Conservation (phyloP, 2,329 filamentous ascomycete genomes). For the Fusarium caatingaense region DNA sequence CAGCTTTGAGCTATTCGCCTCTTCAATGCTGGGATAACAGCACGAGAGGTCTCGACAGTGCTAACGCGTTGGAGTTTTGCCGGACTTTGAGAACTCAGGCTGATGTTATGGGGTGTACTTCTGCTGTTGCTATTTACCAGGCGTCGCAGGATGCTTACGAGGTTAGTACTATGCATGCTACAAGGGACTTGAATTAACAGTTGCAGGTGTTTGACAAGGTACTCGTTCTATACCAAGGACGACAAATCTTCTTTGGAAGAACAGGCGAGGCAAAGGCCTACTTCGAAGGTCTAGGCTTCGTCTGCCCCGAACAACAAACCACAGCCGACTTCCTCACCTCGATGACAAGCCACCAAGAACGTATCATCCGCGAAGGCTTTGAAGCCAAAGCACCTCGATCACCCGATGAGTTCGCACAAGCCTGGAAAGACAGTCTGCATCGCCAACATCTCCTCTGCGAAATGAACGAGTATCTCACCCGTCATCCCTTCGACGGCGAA, state of each 20-base stretch:
- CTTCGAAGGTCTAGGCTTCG: conserved; percentile 62
- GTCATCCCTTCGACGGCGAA: conserved; percentile 45
- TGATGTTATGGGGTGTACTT: conserved; percentile 68
- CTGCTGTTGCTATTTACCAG: conserved; percentile 73
- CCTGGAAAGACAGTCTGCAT: conserved; percentile 47
- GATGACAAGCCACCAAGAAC: conserved; percentile 56
- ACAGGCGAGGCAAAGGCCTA: conserved; percentile 44
- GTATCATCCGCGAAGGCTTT: conserved; percentile 49
- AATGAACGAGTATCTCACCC: conserved; percentile 47
- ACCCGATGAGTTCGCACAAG: conserved; percentile 52
- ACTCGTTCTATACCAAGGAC: conserved; percentile 73
- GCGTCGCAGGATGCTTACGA: conserved; percentile 58
- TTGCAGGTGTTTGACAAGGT: conserved; percentile 72
- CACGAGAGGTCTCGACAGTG: conserved; percentile 72
- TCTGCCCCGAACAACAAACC: conserved; percentile 66
- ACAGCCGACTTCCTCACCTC: conserved; percentile 77
- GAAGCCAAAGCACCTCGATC: conserved; percentile 50
- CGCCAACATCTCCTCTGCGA: conserved; percentile 46
- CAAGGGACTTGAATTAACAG: neutral
- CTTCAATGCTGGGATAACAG: conserved; percentile 79
- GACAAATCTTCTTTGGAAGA: conserved; percentile 65
- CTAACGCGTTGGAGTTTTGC: conserved; percentile 74
- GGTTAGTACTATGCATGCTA: conserved; percentile 17
- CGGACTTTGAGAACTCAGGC: conserved; percentile 69
- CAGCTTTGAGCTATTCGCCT: conserved; percentile 52